These are phyloP conservation scores for Aureobasidium musti DNA, from an alignment of 2,329 filamentous ascomycete species.

Conservation along the genomic window DNA sequence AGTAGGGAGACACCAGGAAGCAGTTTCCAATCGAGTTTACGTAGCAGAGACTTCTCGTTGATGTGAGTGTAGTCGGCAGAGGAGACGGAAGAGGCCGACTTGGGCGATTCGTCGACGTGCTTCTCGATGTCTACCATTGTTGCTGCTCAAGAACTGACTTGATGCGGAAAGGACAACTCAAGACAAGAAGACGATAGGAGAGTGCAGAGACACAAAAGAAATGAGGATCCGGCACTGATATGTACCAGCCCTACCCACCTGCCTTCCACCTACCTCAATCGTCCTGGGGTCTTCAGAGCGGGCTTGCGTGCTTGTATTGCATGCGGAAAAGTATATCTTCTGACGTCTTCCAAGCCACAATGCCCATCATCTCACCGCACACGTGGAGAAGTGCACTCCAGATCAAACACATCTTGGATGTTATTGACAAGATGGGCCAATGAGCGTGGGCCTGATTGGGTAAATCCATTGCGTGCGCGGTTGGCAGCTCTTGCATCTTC, in stretches of 20 bases:
- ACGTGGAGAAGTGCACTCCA: background rate
- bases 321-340: constrained; percentile 12
- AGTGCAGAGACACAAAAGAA: background rate
- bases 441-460: background rate
- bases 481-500: constrained; percentile 21
- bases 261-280: background rate
- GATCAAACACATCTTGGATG: background rate
- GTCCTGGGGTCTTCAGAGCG: background rate
- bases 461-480: background rate
- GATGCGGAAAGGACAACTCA: background rate
- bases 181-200: background rate
- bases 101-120: background rate
- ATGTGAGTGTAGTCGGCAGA: constrained; percentile 44
- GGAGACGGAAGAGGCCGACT: background rate
- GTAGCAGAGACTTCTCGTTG: constrained; percentile 59
- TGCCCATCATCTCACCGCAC: background rate
- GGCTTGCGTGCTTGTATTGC: background rate
- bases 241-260: background rate
- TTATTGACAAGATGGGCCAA: background rate
- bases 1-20: constrained; percentile 48
- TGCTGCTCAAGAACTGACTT: background rate
- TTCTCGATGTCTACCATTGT: constrained; percentile 23
- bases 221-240: background rate
- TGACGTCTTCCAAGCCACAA: constrained; percentile 23
- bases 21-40: constrained; percentile 54